Conservation (phyloP, 1,284 basidiomycete genomes). For the Wolfiporia cocos region DNA sequence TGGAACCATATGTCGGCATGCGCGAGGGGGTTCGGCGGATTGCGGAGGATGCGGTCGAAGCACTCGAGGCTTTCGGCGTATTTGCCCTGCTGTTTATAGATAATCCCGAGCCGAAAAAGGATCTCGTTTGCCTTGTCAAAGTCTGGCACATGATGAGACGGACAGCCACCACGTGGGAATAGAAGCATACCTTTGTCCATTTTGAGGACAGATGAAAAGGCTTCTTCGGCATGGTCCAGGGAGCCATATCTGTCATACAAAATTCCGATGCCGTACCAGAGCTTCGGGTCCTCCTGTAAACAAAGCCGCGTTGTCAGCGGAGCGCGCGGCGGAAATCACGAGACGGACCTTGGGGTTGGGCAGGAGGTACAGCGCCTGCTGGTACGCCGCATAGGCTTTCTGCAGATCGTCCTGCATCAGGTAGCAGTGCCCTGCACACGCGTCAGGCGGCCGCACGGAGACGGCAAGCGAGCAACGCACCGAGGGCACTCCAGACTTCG, state of each 20-base stretch:
- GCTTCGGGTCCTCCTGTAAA: conserved; percentile 84
- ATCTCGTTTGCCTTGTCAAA: conserved; percentile 99
- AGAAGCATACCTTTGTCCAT: conserved; percentile 83
- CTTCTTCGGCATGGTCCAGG: conserved; percentile 97
- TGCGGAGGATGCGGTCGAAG: conserved; percentile 94
- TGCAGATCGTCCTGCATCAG: conserved; percentile 99
- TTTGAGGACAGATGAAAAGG: conserved; percentile 91
- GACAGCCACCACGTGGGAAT: not conserved
- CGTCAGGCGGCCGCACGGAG: conserved; percentile 17
- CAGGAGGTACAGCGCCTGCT: conserved; percentile 94
- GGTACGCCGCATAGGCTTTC: conserved; percentile 98
- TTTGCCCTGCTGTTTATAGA: conserved; percentile 98
- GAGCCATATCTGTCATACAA: conserved; percentile 98
- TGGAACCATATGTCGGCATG: conserved; percentile 99
- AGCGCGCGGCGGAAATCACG: conserved; percentile 1
- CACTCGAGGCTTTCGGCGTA: conserved; percentile 82
- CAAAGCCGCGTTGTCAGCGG: conserved; percentile 11
- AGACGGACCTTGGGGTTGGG: conserved; percentile 83
- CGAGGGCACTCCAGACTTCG: conserved; percentile 91
- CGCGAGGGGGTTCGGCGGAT: conserved; percentile 92
- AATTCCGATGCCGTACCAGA: conserved; percentile 99
- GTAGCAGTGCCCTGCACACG: conserved; percentile 80
- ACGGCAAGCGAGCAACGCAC: conserved; percentile 36
- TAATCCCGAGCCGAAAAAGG: conserved; percentile 96
- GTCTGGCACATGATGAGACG: conserved; percentile 33